Evolutionary conservation across 2,329 filamentous ascomycete species (phyloP), one percentile per base, ranked within the genome.

Genomic region (Penicillium occitanis): DNA sequence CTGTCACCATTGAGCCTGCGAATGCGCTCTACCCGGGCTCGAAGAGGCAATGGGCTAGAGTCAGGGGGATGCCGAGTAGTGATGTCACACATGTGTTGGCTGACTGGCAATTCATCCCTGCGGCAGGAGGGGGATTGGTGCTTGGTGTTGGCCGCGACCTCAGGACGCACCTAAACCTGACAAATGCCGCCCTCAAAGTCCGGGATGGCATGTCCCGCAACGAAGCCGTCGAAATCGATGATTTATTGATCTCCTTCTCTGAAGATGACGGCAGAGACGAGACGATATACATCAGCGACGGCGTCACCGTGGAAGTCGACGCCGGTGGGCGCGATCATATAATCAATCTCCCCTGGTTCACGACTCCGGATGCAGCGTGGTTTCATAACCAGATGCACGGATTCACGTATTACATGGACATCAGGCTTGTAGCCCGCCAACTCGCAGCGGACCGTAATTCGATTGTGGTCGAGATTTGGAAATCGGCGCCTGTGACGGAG

Each of bases 301-400:
- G 30, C 1, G 19, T 66, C 22, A 46, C 5, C 22, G 46, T 60
- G 4, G 30, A 60, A 17, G 53, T 66, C 10, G 53, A 63, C 17
- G 53, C 53, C 5, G 65, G 65, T 10, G 51, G 30, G 6, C 17
- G 19, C 7, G 46, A 63, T 37, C 60, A 66, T n/a, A 30, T 66
- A 1, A 63, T 66, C 25, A 66, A 66, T 46, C 57, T 66, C 17
- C 65, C 65, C 33, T 66, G 65, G 65, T 66, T 66, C 53, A 55
- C 30, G 13, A 55, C 40, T 14, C 30, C 65, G 3, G 65, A 66
- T 30, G 55, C 55, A 42, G 61, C 53, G 0, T 44, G 63, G 22
- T 66, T 66, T 14, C 61, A 66, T 25, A 59, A 63, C 22, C 53
- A 63, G 8, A 63, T 66, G 65, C 65, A 66, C 19, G 65, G 60